phyloP scores from a whole-genome alignment of 1,139 yeast species.

The Tardiomyces blankii region DNA sequence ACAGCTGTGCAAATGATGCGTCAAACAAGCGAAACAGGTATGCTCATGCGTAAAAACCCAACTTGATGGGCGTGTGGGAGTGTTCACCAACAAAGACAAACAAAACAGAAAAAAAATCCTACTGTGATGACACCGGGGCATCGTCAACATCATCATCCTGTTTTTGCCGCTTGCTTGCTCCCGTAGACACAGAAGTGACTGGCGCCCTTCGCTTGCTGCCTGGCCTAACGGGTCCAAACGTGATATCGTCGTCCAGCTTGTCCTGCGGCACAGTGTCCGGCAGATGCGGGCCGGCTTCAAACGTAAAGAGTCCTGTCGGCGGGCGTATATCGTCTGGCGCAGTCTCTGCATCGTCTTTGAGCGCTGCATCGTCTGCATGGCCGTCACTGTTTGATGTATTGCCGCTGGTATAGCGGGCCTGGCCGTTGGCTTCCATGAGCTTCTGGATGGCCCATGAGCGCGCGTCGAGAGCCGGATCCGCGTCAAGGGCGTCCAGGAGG shows the following conservation, averaged over 20 bases:
- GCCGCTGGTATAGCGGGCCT: neutral
- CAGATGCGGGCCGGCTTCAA: neutral
- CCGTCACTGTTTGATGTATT: neutral
- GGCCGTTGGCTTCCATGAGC: conserved; percentile 2
- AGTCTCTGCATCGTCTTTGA: neutral
- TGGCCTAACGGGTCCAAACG: neutral
- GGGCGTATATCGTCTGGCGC: neutral
- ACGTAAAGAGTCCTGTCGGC: neutral
- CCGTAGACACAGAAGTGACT: neutral
- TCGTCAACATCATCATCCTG: neutral
- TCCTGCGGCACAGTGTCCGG: neutral
- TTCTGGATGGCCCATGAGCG: conserved; percentile 4
- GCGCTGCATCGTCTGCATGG: neutral
- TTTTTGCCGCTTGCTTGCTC: neutral
- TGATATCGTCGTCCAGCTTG: neutral
- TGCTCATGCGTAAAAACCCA: too few relatives aligned
- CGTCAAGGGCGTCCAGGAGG: conserved; percentile 6
- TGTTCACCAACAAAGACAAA: too few relatives aligned
- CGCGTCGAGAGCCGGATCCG: conserved; percentile 1
- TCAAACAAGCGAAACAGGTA: too few relatives aligned
- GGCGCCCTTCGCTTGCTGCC: neutral
- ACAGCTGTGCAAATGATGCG: too few relatives aligned
- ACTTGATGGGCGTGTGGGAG: too few relatives aligned
- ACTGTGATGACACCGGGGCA: neutral
- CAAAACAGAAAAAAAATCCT: too few relatives aligned